Conservation (phyloP, 257 asterid species). For the Ilex asprella region DNA sequence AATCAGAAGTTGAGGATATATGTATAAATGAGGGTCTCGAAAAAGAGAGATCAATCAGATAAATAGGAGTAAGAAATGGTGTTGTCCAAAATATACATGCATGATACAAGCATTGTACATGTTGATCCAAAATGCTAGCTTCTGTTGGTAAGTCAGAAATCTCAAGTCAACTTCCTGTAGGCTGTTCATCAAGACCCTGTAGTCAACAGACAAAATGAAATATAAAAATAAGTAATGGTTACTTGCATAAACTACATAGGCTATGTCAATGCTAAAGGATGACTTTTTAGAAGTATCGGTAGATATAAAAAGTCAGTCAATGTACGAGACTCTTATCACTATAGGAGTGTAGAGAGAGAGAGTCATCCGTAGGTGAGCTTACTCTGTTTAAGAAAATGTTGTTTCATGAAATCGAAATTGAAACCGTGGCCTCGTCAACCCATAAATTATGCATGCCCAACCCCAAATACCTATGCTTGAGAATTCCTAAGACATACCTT, state of each 20-base stretch:
- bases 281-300: too few relatives aligned
- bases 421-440: too few relatives aligned
- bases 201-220: not conserved
- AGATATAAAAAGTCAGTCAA: too few relatives aligned
- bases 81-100: conserved; percentile 26
- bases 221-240: not conserved
- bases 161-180: conserved; percentile 61
- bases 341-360: too few relatives aligned
- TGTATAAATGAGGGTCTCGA: not conserved
- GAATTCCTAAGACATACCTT: conserved; percentile 35
- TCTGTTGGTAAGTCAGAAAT: conserved; percentile 29
- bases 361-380: too few relatives aligned
- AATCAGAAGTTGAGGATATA: conserved; percentile 2
- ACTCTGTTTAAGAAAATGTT: too few relatives aligned
- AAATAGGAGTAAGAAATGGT: not conserved
- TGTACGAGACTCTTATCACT: too few relatives aligned
- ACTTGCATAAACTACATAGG: too few relatives aligned
- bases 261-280: too few relatives aligned
- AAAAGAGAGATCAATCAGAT: not conserved
- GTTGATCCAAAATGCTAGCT: conserved; percentile 52
- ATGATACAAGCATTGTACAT: conserved; percentile 48
- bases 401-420: too few relatives aligned
- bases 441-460: too few relatives aligned
- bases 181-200: conserved; percentile 55
- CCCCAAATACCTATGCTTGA: not conserved